A percentile compares a stretch with the other conserved stretches of the same genome.
Conservation (phyloP, 345 rosid species). For the Aegle marmelos region DNA sequence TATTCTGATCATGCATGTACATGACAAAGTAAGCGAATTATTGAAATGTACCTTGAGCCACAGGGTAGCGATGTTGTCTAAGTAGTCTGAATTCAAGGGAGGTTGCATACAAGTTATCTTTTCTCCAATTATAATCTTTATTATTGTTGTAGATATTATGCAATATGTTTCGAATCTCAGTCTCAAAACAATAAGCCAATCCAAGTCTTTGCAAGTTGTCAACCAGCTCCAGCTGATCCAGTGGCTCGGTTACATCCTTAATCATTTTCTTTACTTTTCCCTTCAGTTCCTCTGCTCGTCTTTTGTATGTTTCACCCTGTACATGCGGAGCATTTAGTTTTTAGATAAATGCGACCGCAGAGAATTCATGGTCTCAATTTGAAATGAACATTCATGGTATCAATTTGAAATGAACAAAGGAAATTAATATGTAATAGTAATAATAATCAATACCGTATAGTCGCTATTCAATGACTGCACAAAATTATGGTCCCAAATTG, state of each 20-base stretch:
- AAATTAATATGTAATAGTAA: no score
- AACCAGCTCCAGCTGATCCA: slow-evolving; percentile 6
- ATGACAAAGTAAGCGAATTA: no score
- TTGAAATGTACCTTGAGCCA: not conserved
- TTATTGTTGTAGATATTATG: not conserved
- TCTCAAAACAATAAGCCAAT: slow-evolving; percentile 1
- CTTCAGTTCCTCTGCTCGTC: not conserved
- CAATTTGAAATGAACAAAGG: no score
- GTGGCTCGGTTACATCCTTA: not conserved
- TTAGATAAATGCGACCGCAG: not conserved
- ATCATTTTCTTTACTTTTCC: not conserved
- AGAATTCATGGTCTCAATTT: no score
- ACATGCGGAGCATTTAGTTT: not conserved
- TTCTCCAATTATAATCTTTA: not conserved
- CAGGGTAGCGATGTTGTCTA: not conserved
- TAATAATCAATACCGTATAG: not conserved
- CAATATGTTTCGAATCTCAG: not conserved
- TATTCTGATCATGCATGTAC: no score
- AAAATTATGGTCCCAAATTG: slow-evolving; percentile 8
- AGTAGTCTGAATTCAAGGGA: slow-evolving; percentile 6
- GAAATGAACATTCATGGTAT: no score
- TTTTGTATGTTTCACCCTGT: not conserved
- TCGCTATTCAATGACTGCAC: not conserved
- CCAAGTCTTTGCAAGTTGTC: slow-evolving; percentile 16
- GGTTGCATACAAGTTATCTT: not conserved